phyloP scores from a whole-genome alignment of 768 basidiomycete species.

The Xerocomus potaroensis region DNA sequence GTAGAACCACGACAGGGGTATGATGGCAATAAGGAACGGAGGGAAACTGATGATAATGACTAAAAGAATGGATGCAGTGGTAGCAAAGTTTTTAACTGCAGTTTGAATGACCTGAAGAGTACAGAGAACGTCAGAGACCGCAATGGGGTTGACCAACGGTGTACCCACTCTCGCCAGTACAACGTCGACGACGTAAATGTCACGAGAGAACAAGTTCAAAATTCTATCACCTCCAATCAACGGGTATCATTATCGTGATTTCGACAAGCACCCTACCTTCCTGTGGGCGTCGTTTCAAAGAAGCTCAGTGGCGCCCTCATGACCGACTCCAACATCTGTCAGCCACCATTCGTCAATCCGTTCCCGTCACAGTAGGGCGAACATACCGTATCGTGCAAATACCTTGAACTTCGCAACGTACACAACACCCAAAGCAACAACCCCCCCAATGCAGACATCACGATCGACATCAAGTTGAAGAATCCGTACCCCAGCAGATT shows the following conservation, averaged over 20 bases:
- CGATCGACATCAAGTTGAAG: constrained; percentile 55
- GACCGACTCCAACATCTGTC: constrained; percentile 72
- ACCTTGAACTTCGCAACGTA: constrained; percentile 65
- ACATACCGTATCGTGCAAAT: constrained; percentile 73
- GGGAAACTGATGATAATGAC: constrained; percentile 85
- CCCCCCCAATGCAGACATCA: constrained; percentile 51
- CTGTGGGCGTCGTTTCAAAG: constrained; percentile 87
- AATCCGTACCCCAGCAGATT: constrained; percentile 66
- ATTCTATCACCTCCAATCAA: constrained; percentile 44
- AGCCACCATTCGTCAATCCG: not conserved
- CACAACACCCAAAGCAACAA: constrained; percentile 76
- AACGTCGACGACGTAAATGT: constrained; percentile 83
- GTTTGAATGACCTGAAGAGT: constrained; percentile 52
- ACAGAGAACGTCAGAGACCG: not conserved
- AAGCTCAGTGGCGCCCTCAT: constrained; percentile 82
- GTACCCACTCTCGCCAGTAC: constrained; percentile 63
- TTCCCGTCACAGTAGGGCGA: not conserved
- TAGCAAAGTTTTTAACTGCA: constrained; percentile 59
- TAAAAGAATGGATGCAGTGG: constrained; percentile 53
- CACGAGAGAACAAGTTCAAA: constrained; percentile 87
- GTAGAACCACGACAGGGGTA: constrained; percentile 81
- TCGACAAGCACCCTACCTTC: constrained; percentile 46
- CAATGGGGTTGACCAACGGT: too few species aligned
- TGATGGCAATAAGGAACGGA: constrained; percentile 69
- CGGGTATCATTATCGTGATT: not conserved